Evolutionary conservation across 768 basidiomycete species (phyloP).

Genomic region (Psilocybe tampanensis): DNA sequence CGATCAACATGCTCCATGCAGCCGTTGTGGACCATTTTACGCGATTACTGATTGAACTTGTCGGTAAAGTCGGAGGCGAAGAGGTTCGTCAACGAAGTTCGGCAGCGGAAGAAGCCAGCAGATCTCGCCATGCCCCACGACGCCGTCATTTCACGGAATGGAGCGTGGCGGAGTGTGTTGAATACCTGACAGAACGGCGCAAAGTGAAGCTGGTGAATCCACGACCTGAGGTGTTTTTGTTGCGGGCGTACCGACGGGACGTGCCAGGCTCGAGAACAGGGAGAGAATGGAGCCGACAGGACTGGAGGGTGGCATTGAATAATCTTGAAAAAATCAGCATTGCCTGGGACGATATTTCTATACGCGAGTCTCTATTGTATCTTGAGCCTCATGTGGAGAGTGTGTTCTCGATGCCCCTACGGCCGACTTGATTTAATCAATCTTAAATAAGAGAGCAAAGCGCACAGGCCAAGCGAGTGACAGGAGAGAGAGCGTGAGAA

Average conservation of each 20-base stretch:
- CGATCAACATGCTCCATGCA: slow-evolving; percentile 66
- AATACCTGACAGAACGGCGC: slow-evolving; percentile 44
- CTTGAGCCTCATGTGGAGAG: slow-evolving; percentile 49
- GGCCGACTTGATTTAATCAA: slow-evolving; percentile 2
- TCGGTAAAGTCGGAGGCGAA: slow-evolving; percentile 51
- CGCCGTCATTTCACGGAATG: slow-evolving; percentile 49
- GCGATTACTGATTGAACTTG: slow-evolving; percentile 59
- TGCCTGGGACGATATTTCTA: slow-evolving; percentile 53
- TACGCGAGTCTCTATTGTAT: slow-evolving; percentile 50
- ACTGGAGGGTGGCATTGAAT: slow-evolving; percentile 60
- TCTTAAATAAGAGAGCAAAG: neutral
- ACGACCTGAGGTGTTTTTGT: slow-evolving; percentile 49
- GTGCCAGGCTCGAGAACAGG: slow-evolving; percentile 62
- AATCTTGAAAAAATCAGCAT: slow-evolving; percentile 50
- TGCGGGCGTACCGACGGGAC: slow-evolving; percentile 35
- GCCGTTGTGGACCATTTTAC: slow-evolving; percentile 73
- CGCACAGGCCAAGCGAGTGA: slow-evolving; percentile 47
- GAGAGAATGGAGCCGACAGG: slow-evolving; percentile 70
- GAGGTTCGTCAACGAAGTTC: slow-evolving; percentile 37
- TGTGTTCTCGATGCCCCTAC: slow-evolving; percentile 42
- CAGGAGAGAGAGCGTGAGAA: slow-evolving; percentile 42
- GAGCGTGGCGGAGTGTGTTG: slow-evolving; percentile 57
- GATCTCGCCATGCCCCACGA: slow-evolving; percentile 65
- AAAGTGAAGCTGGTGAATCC: slow-evolving; percentile 34
- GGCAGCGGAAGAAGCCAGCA: slow-evolving; percentile 33